phyloP scores from a whole-genome alignment of 768 basidiomycete species.

The Trametes cingulata region DNA sequence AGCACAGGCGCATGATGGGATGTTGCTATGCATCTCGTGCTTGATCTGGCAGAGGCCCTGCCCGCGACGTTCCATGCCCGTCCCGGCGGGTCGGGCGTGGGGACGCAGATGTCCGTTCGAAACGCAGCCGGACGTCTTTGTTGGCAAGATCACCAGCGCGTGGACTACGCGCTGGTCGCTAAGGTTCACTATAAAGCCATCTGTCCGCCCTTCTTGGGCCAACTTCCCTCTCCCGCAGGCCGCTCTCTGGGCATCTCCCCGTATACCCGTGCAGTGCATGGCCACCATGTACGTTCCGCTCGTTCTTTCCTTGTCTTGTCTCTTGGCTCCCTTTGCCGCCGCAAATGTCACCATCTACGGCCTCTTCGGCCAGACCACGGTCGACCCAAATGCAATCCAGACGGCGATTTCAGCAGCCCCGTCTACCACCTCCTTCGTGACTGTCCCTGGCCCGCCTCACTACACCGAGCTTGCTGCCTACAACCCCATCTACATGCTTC shows the following conservation, averaged over 20 bases:
- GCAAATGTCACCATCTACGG: conserved; percentile 19
- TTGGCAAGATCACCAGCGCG: not conserved
- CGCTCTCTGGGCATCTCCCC: not conserved
- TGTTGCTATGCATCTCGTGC: conserved; percentile 6
- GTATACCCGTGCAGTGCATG: conserved; percentile 15
- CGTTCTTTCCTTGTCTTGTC: conserved; percentile 8
- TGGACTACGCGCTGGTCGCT: not conserved
- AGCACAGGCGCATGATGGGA: not conserved
- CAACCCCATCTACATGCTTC: conserved; percentile 49
- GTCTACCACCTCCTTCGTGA: conserved; percentile 16
- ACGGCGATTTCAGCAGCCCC: not conserved
- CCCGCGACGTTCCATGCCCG: not conserved
- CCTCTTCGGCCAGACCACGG: conserved; percentile 16
- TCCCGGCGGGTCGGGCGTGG: not conserved
- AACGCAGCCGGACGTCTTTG: not conserved
- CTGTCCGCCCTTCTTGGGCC: not conserved
- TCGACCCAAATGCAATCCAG: not conserved
- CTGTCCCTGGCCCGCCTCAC: conserved; percentile 37
- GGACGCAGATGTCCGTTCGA: not conserved
- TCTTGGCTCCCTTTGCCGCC: not conserved
- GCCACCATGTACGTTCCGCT: conserved; percentile 17
- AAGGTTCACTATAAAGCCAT: conserved; percentile 5
- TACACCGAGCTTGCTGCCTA: conserved; percentile 54
- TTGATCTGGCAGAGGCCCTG: not conserved
- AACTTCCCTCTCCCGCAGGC: conserved; percentile 1